Conservation (phyloP, 768 basidiomycete species). For the Kondoa malvinella region DNA sequence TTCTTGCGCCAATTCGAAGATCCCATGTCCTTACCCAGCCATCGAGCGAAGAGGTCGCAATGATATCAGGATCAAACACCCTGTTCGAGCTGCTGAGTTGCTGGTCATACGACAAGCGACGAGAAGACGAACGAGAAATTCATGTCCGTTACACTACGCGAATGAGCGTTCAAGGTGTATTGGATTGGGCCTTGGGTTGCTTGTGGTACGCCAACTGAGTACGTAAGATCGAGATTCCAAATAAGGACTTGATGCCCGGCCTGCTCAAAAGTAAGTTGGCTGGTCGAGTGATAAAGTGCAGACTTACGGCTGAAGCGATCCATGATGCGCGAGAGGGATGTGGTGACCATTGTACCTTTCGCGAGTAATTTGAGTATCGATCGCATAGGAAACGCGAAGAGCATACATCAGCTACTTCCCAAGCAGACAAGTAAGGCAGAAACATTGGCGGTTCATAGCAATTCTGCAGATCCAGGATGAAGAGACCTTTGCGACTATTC, state of each 20-base stretch:
- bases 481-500: slow-evolving; percentile 58
- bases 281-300: too few species aligned
- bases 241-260: slow-evolving; percentile 80
- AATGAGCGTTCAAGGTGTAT: slow-evolving; percentile 70
- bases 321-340: slow-evolving; percentile 58
- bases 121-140: slow-evolving; percentile 42
- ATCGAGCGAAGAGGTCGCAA: slow-evolving; percentile 82
- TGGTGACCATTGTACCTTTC: slow-evolving; percentile 74
- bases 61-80: slow-evolving; percentile 14
- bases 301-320: slow-evolving; percentile 69
- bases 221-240: slow-evolving; percentile 57
- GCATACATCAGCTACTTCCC: slow-evolving; percentile 40
- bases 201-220: slow-evolving; percentile 35
- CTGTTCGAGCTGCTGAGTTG: not conserved
- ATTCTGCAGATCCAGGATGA: slow-evolving; percentile 81
- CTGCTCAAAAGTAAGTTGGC: too few species aligned
- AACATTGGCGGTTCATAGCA: slow-evolving; percentile 77
- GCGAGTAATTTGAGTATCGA: too few species aligned
- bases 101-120: not conserved
- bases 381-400: too few species aligned
- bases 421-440: slow-evolving; percentile 37
- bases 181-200: slow-evolving; percentile 54
- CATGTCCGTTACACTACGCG: slow-evolving; percentile 90
- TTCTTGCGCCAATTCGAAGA: slow-evolving; percentile 45
- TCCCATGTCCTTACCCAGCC: slow-evolving; percentile 95